A percentile compares a stretch with the other conserved stretches of the same genome.
Evolutionary conservation across 176 grass and related monocot species (phyloP).

Genomic region (Hordeum marinum): DNA sequence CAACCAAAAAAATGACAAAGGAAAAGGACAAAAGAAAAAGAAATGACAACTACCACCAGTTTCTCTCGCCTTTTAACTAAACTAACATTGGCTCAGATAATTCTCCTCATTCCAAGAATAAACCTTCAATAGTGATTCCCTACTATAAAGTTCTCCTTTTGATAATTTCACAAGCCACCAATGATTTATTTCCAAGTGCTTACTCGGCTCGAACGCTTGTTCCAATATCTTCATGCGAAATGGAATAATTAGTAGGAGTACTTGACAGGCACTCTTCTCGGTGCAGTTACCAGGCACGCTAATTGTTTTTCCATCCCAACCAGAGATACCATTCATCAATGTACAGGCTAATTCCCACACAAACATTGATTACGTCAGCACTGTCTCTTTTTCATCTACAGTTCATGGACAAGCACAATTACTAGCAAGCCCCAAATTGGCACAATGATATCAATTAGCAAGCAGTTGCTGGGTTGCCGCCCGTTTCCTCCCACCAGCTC

Average conservation of each 20-base stretch:
- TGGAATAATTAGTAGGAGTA: no score
- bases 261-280: no score
- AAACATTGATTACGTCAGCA: neutral
- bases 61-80: conserved; percentile 26
- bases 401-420: conserved; percentile 3
- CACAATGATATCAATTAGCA: neutral
- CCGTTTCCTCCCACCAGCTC: conserved; percentile 21
- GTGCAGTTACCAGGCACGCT: neutral
- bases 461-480: conserved; percentile 12
- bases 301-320: neutral
- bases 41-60: conserved; percentile 38
- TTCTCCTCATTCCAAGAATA: conserved; percentile 5
- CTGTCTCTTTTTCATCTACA: neutral
- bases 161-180: neutral
- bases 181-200: neutral
- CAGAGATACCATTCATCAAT: neutral
- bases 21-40: conserved; percentile 30
- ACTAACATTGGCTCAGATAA: conserved; percentile 26
- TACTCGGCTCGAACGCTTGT: neutral
- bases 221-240: neutral
- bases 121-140: neutral
- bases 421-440: neutral
- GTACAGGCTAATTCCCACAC: neutral
- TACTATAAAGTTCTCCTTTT: neutral
- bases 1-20: conserved; percentile 22